Evolutionary conservation across 2,329 filamentous ascomycete species (phyloP).

Genomic region (Epichloe typhina): DNA sequence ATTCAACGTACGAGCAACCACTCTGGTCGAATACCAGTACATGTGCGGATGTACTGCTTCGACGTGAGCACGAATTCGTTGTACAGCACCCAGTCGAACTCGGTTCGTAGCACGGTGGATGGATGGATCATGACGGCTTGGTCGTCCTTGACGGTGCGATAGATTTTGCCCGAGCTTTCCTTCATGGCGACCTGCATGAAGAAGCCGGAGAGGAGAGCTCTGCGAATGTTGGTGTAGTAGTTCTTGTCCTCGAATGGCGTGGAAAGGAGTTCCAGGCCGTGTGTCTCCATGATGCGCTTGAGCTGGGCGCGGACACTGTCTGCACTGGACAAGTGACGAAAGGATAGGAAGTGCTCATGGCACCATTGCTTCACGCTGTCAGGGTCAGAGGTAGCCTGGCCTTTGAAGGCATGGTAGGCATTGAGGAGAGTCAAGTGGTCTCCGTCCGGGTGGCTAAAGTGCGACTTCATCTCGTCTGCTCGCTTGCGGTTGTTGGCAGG

Average conservation of each 20-base stretch:
- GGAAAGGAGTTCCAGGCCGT: conserved; percentile 72
- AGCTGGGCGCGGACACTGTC: conserved; percentile 90
- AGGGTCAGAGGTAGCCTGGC: conserved; percentile 43
- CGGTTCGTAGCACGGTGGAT: conserved; percentile 74
- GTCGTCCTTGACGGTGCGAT: conserved; percentile 92
- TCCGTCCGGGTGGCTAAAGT: conserved; percentile 85
- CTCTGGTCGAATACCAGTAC: conserved; percentile 82
- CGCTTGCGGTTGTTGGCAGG: conserved; percentile 75
- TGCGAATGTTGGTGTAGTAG: conserved; percentile 95
- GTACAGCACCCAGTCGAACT: conserved; percentile 94
- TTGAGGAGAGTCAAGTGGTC: conserved; percentile 95
- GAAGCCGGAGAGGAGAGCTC: conserved; percentile 84
- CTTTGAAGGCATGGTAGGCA: conserved; percentile 95
- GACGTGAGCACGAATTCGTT: conserved; percentile 97
- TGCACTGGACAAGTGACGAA: conserved; percentile 76
- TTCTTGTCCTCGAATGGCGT: conserved; percentile 91
- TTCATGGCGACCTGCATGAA: conserved; percentile 99
- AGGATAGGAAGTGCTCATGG: conserved; percentile 88
- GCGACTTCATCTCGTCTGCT: conserved; percentile 92
- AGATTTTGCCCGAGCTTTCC: conserved; percentile 76
- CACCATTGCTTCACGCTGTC: conserved; percentile 80
- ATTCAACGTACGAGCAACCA: conserved; percentile 65
- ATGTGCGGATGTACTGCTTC: conserved; percentile 94
- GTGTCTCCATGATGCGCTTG: conserved; percentile 91
- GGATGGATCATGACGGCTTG: conserved; percentile 89